Evolutionary conservation across 2,329 filamentous ascomycete species (phyloP).

Genomic region (Stemphylium vesicarium): DNA sequence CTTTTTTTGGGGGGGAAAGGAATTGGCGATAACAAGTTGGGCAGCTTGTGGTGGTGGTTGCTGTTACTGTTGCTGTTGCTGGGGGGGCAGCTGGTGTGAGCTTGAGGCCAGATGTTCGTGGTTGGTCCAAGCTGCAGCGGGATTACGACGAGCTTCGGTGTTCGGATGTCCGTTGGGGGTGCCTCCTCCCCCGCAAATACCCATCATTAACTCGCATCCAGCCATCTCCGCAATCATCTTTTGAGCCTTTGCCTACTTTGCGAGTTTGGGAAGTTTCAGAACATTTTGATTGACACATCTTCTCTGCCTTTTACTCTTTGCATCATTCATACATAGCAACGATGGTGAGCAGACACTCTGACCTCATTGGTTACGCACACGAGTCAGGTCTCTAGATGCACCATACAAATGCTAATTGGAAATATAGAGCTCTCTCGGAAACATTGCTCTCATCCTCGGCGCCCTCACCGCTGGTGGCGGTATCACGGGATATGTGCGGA

Average conservation of each 20-base stretch:
- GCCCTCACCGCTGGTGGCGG: slow-evolving; percentile 85
- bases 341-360: slow-evolving; percentile 1
- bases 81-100: slow-evolving; percentile 20
- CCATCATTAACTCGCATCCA: slow-evolving; percentile 3
- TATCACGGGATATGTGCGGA: slow-evolving; percentile 82
- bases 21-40: not conserved
- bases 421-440: slow-evolving; percentile 50
- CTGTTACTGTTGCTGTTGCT: slow-evolving; percentile 5
- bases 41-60: slow-evolving; percentile 13
- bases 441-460: slow-evolving; percentile 78
- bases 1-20: not conserved
- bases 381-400: slow-evolving; percentile 5
- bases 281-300: not conserved
- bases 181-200: slow-evolving; percentile 25
- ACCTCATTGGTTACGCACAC: not conserved
- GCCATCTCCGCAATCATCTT: not conserved
- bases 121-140: slow-evolving; percentile 14
- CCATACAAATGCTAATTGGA: slow-evolving; percentile 11
- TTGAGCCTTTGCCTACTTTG: too few relatives aligned
- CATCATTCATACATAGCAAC: not conserved
- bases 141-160: slow-evolving; percentile 8
- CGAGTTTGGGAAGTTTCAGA: too few relatives aligned
- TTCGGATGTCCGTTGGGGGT: slow-evolving; percentile 18
- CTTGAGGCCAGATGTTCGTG: slow-evolving; percentile 36
- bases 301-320: not conserved